Evolutionary conservation across 257 asterid species (phyloP), one percentile per base, ranked within the genome.

Genomic region (Coffea eugenioides): DNA sequence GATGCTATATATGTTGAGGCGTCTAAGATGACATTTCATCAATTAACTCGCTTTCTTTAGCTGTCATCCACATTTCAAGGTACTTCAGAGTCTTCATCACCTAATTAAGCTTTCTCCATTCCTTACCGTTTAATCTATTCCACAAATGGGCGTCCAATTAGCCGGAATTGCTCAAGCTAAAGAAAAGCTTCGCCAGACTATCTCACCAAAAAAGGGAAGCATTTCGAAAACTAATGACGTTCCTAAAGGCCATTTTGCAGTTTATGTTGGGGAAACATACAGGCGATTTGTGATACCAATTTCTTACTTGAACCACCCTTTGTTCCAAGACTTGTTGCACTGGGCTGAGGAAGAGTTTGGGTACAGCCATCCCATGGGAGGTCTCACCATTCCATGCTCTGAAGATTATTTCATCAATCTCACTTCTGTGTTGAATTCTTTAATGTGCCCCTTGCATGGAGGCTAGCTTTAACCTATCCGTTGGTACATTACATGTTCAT

Each of bases 321-420:
- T 86, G 84, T 90, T 93, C 65, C 90, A 91, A 57, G 92, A 93
- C 61, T 82, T 91, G 87, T 56, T 91, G 87, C 88, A 74, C 75
- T 84, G 84, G 90, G 91, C 90, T 3, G 89, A 87, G 56, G 92
- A 93, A 81, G 94, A 93, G 66, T 92, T 90, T 45, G 93, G 97
- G n/a, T 88, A 87, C 65, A 84, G 83, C 68, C 88, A 85, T 72
- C 88, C 89, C 18, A 84, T 21, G 41, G 89, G 89, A 8, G 92
- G 92, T 10, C 83, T 90, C 18, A 85, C 92, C 8, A 84, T 88
- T 73, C 92, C 90, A 4, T 88, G 90, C 77, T 82, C 76, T 39
- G 84, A 90, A 74, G 85, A 85, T 73, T 80, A 79, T 61, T 90
- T 90, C 75, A 51, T 80, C 73, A 84, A 69, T 68, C 79, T 88